Conservation (phyloP, 257 asterid species). For the Nicotiana sylvestris region DNA sequence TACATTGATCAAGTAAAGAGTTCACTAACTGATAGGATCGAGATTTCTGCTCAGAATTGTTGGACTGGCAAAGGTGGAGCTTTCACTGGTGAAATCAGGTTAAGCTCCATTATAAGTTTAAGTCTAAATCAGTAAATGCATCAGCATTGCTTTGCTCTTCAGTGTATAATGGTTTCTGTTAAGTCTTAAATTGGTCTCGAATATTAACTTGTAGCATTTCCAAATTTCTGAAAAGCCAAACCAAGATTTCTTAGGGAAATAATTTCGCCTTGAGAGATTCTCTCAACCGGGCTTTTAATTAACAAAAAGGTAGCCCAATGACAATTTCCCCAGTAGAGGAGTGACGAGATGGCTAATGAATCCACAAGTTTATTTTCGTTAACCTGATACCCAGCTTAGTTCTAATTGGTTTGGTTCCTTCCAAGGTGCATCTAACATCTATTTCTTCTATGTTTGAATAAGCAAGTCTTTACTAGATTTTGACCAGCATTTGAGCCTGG, state of each 20-base stretch:
- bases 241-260: not conserved
- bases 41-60: constrained; percentile 88
- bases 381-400: not conserved
- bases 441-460: not conserved
- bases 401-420: not conserved
- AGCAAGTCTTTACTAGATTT: not conserved
- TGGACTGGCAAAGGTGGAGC: constrained; percentile 99
- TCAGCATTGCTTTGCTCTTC: not conserved
- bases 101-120: not conserved
- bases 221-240: not conserved
- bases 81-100: constrained; percentile 99
- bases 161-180: not conserved
- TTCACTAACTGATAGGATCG: constrained; percentile 61
- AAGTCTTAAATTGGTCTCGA: not conserved
- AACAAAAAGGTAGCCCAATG: too few species aligned
- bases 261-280: too few species aligned
- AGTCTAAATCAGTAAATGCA: not conserved
- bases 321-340: too few species aligned
- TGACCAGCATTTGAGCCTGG: not conserved
- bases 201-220: not conserved
- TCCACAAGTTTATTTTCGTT: not conserved
- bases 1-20: constrained; percentile 92
- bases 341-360: not conserved
- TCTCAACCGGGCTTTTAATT: too few species aligned
- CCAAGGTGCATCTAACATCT: not conserved